phyloP scores from a whole-genome alignment of 140 eudicot species.

The Artemisia princeps region DNA sequence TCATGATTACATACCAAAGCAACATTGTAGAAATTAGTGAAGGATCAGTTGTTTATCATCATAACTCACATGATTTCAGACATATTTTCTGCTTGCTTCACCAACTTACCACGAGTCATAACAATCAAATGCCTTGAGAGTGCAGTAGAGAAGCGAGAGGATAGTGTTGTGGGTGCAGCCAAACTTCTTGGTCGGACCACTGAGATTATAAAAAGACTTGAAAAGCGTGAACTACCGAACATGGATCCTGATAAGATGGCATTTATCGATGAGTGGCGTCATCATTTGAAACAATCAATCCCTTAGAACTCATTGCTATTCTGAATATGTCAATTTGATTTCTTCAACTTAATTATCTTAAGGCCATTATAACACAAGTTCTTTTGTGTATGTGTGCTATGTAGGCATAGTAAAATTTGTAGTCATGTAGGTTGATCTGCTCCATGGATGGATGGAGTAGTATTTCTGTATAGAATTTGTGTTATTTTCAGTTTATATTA shows the following conservation, averaged over 20 bases:
- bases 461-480: too few relatives aligned
- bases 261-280: slow-evolving; percentile 27
- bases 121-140: slow-evolving; percentile 7
- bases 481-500: too few relatives aligned
- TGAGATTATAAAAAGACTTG: slow-evolving; percentile 14
- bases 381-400: neutral
- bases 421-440: too few relatives aligned
- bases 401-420: too few relatives aligned
- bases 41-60: neutral
- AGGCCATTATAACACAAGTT: neutral
- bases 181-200: slow-evolving; percentile 22
- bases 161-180: slow-evolving; percentile 24
- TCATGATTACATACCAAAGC: neutral
- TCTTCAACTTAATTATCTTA: neutral
- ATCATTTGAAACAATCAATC: slow-evolving; percentile 8
- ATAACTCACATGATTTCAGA: slow-evolving; percentile 24
- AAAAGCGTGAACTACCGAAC: slow-evolving; percentile 15
- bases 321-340: neutral
- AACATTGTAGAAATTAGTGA: neutral
- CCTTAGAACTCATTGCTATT: neutral
- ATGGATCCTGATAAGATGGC: slow-evolving; percentile 15
- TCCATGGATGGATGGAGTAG: too few relatives aligned
- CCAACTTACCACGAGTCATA: slow-evolving; percentile 21
- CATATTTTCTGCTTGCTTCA: slow-evolving; percentile 27
- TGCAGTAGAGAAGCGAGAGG: slow-evolving; percentile 24